A percentile compares a stretch with the other conserved stretches of the same genome.
Conservation (phyloP, 768 basidiomycete genomes). For the Hydnomerulius pinastri region DNA sequence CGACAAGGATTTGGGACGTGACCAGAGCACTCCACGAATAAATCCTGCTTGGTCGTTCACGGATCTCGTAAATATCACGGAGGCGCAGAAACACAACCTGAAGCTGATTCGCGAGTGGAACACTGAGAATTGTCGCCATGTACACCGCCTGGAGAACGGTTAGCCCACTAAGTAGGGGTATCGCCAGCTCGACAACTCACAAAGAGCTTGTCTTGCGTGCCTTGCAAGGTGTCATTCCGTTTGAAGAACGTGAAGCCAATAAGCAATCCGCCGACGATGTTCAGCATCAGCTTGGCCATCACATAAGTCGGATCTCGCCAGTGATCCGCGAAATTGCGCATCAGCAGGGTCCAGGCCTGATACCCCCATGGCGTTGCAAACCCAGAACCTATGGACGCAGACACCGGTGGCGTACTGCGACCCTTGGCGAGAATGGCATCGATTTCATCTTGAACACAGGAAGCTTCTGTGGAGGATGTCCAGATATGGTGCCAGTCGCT, state of each 20-base stretch:
- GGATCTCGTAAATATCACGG: conserved; percentile 64
- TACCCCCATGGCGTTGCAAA: conserved; percentile 57
- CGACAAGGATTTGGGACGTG: conserved; percentile 55
- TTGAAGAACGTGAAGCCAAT: conserved; percentile 67
- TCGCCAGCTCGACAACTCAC: conserved; percentile 36
- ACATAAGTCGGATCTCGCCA: conserved; percentile 64
- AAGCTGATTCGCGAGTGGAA: conserved; percentile 62
- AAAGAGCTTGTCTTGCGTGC: conserved; percentile 67
- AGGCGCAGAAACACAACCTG: conserved; percentile 61
- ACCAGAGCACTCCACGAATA: conserved; percentile 66
- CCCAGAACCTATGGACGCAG: conserved; percentile 39
- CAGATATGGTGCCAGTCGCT: conserved; percentile 68
- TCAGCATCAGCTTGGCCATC: conserved; percentile 57
- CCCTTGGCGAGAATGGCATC: conserved; percentile 53
- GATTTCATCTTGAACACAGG: conserved; percentile 39
- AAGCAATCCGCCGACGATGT: conserved; percentile 55
- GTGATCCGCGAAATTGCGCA: conserved; percentile 46
- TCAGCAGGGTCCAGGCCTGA: conserved; percentile 46
- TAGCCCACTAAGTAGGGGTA: not conserved
- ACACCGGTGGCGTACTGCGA: conserved; percentile 38
- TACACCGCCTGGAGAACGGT: conserved; percentile 45
- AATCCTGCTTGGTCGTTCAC: conserved; percentile 64
- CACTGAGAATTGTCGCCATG: conserved; percentile 52
- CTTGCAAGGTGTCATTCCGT: conserved; percentile 52
- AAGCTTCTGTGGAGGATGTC: conserved; percentile 49